Evolutionary conservation across 140 eudicot genomes (phyloP), one percentile per base, ranked within the genome.

Genomic region (Erigeron philadelphicus): DNA sequence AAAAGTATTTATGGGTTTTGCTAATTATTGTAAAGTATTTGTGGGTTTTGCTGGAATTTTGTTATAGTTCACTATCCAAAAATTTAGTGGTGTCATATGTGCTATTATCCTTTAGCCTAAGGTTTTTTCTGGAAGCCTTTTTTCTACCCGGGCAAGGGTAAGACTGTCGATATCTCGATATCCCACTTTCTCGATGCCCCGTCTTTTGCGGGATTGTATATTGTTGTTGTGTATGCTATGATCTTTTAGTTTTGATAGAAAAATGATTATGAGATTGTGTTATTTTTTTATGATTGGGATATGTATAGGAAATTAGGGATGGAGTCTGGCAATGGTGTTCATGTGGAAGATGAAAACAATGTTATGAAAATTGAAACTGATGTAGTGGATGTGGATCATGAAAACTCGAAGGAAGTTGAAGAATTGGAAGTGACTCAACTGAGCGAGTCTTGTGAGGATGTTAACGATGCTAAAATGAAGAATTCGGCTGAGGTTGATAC

Each of bases 251-350:
- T 57, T 23, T 8, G 35, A 11, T 71, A 45, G 53, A 16, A 46
- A 45, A 55, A 17, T 73, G 58, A 64, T 11, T 31, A 59, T 70
- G 55, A 74, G 62, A 11, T 47, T 72, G 57, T 56, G 55, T 25
- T 67, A 40, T 63, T 46, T 74, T 43, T 62, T 47, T 43, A 31
- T 31, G 38, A 31, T 31, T 31, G 38, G 38, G 38, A 31, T 31
- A 31, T 31, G 38, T 2, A 31, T 31, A 31, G 25, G 25, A 1
- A 21, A 21, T 21, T 68, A 59, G 75, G 43, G 61, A 90, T 90
- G 97, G 97, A 85, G 71, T 76, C 82, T 45, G 82, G 72, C 62
- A 87, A 74, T 81, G 92, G 93, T 68, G 82, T 83, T 76, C 79
- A 59, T 48, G 61, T 75, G 41, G 85, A 85, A 78, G 84, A 83